phyloP scores from a whole-genome alignment of 1,284 basidiomycete genomes.

The Fistulina hepatica region DNA sequence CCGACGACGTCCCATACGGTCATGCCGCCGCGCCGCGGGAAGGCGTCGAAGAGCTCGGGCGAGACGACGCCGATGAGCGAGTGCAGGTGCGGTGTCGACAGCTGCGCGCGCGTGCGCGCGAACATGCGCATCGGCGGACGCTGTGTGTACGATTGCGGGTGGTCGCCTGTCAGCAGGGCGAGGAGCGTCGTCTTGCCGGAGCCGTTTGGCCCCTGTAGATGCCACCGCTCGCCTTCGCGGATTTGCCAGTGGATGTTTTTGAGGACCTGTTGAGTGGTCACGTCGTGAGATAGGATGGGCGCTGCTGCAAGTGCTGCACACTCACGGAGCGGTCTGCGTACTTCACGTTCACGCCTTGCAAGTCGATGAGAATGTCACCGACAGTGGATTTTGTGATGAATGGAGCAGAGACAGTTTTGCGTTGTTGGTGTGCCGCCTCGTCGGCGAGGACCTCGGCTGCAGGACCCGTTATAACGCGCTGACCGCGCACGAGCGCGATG shows the following conservation, averaged over 20 bases:
- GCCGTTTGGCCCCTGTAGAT: slow-evolving; percentile 80
- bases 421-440: slow-evolving; percentile 10
- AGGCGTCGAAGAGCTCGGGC: slow-evolving; percentile 87
- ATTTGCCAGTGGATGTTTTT: slow-evolving; percentile 74
- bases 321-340: slow-evolving; percentile 39
- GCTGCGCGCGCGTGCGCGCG: slow-evolving; percentile 50
- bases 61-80: slow-evolving; percentile 68
- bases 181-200: slow-evolving; percentile 94
- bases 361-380: slow-evolving; percentile 39
- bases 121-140: slow-evolving; percentile 61
- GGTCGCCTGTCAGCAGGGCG: slow-evolving; percentile 87
- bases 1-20: slow-evolving; percentile 70
- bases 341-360: slow-evolving; percentile 60
- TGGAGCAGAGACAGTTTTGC: neutral
- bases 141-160: slow-evolving; percentile 87
- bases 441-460: slow-evolving; percentile 29
- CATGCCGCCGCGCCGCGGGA: slow-evolving; percentile 64
- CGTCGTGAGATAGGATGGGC: slow-evolving; percentile 2
- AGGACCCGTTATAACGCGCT: slow-evolving; percentile 35
- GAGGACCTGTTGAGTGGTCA: slow-evolving; percentile 41
- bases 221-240: slow-evolving; percentile 72
- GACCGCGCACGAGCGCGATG: slow-evolving; percentile 48
- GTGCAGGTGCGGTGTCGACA: slow-evolving; percentile 48
- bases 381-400: slow-evolving; percentile 3
- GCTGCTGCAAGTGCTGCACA: no score